Evolutionary conservation across 768 basidiomycete species (phyloP).

Genomic region (Kwoniella dendrophila): DNA sequence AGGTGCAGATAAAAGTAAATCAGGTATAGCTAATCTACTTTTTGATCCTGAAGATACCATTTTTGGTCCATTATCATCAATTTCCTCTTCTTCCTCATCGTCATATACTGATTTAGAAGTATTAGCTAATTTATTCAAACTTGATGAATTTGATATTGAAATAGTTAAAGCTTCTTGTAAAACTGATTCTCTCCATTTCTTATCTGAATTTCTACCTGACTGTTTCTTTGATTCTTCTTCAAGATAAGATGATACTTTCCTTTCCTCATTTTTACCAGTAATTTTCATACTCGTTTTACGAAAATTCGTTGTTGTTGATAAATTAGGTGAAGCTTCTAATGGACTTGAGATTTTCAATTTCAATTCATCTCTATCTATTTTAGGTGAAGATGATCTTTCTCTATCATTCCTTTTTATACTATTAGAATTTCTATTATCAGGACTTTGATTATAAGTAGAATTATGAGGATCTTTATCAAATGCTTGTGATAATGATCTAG

Average conservation of each 20-base stretch:
- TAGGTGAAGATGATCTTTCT: neutral
- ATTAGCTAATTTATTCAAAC: constrained; percentile 8
- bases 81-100: too few species aligned
- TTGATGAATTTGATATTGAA: constrained; percentile 12
- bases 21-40: constrained; percentile 17
- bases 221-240: constrained; percentile 7
- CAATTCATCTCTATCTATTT: neutral
- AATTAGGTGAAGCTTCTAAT: constrained; percentile 10
- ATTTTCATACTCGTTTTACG: neutral
- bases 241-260: neutral
- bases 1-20: neutral
- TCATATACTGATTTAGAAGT: neutral
- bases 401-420: neutral
- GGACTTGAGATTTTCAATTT: constrained; percentile 21
- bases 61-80: too few species aligned
- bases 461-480: constrained; percentile 14
- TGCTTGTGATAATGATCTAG: constrained; percentile 20
- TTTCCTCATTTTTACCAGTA: neutral
- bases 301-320: neutral
- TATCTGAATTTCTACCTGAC: constrained; percentile 11
- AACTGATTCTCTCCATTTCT: constrained; percentile 21
- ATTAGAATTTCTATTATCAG: neutral
- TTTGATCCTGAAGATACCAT: constrained; percentile 24
- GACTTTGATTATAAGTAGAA: neutral
- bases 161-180: constrained; percentile 14